Evolutionary conservation across 306 rosid species (phyloP).

Genomic region (Vigna trinervia): DNA sequence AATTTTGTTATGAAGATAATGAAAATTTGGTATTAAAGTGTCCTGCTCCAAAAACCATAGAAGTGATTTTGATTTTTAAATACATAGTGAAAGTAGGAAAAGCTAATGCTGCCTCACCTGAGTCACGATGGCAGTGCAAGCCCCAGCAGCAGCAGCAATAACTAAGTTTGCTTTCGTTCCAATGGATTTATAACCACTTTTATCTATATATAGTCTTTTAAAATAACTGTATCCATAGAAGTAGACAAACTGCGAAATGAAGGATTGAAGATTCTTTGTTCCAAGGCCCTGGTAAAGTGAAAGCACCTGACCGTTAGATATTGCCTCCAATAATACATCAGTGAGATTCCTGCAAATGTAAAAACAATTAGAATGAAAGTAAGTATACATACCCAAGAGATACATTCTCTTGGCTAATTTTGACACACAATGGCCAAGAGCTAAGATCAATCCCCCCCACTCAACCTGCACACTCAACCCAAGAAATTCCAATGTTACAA

Average conservation of each 20-base stretch:
- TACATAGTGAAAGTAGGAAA: background rate
- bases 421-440: slow-evolving; percentile 3
- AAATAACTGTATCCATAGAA: slow-evolving; percentile 98
- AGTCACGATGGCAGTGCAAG: slow-evolving; percentile 89
- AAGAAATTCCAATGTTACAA: slow-evolving; percentile 12
- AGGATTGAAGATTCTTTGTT: slow-evolving; percentile 93
- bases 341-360: slow-evolving; percentile 75
- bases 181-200: slow-evolving; percentile 75
- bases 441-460: slow-evolving; percentile 35
- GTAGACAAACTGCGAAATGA: slow-evolving; percentile 90
- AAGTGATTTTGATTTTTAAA: background rate
- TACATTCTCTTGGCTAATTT: slow-evolving; percentile 3
- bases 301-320: slow-evolving; percentile 72
- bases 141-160: slow-evolving; percentile 98
- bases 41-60: slow-evolving; percentile 12
- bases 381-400: slow-evolving; percentile 24
- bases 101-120: slow-evolving; percentile 69
- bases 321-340: slow-evolving; percentile 92
- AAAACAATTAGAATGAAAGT: slow-evolving; percentile 38
- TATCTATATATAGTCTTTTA: slow-evolving; percentile 80
- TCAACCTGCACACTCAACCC: slow-evolving; percentile 1
- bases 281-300: slow-evolving; percentile 97
- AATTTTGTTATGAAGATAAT: slow-evolving; percentile 8
- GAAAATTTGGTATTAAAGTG: background rate
- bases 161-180: slow-evolving; percentile 83